These are phyloP conservation scores for Rickenella mellea DNA, from an alignment of 768 basidiomycete genomes.

Conservation along the genomic window DNA sequence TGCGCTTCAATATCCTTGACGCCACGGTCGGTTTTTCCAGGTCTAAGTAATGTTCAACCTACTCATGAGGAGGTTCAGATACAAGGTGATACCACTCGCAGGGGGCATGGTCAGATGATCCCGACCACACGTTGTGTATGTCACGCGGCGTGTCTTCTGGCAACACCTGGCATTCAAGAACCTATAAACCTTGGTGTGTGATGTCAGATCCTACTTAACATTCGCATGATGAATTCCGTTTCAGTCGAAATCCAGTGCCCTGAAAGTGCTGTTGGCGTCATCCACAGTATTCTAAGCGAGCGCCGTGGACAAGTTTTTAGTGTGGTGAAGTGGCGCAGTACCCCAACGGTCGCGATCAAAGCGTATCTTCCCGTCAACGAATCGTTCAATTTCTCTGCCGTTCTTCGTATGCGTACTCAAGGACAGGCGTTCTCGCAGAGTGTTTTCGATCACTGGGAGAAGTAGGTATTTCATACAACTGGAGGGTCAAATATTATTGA, in stretches of 20 bases:
- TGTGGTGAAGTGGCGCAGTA: slow-evolving; percentile 93
- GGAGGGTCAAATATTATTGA: no score
- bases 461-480: no score
- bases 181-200: slow-evolving; percentile 82
- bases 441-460: slow-evolving; percentile 90
- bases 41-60: background rate
- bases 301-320: slow-evolving; percentile 98
- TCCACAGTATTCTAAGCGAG: slow-evolving; percentile 90
- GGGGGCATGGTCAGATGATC: slow-evolving; percentile 98
- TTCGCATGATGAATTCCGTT: slow-evolving; percentile 8
- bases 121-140: slow-evolving; percentile 93
- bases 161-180: slow-evolving; percentile 87
- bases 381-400: slow-evolving; percentile 97
- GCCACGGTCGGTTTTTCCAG: slow-evolving; percentile 50
- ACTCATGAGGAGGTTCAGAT: slow-evolving; percentile 37
- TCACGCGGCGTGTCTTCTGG: slow-evolving; percentile 92
- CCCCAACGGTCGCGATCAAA: slow-evolving; percentile 99
- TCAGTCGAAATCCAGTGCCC: slow-evolving; percentile 97
- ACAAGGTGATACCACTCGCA: slow-evolving; percentile 97
- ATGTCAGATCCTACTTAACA: background rate
- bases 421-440: slow-evolving; percentile 98
- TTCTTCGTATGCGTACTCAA: slow-evolving; percentile 82
- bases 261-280: slow-evolving; percentile 94
- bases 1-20: slow-evolving; percentile 92
- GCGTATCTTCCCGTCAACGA: slow-evolving; percentile 88